Base-by-base conservation (phyloP, 805 yeast species). In the Ogataea henricii region DNA sequence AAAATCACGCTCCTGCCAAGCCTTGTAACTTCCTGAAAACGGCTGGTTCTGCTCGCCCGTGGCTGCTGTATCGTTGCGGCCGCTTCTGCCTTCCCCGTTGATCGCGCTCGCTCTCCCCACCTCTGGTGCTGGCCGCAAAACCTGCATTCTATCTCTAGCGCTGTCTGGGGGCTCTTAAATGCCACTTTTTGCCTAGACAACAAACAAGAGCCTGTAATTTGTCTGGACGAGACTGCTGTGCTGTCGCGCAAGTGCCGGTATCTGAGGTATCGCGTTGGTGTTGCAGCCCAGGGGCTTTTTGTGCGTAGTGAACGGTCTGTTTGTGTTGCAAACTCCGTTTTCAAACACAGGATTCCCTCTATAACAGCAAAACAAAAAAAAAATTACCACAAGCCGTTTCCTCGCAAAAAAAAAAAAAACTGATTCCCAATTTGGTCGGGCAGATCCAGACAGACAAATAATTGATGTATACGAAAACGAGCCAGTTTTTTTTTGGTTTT, bases 61-160 rank as follows among this genome's bases (percentile, higher is more conserved):
- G 8, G 14, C n/a, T 23, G 23, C 22, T 34, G 34, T 14, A 8
- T 27, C 30, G 6, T 13, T 27, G 30, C 20, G 4, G 6, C 10
- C 21, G 17, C 5, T 8, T 16, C n/a, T 20, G 16, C 21, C 22
- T 23, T 39, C 34, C 16, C 42, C 33, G 25, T 14, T 17, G 32
- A 39, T 18, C 12, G 12, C 25, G 27, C 34, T 16, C 33, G 42
- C 16, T 17, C 32, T 12, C 29, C 18, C 40, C 29, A 36, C 17
- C 38, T 35, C 25, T 22, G 26, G 5, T 12, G n/a, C 16, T 21
- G 40, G 16, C 23, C 42, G 42, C 42, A 39, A 25, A 17, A 39
- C 33, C 23, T 39, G 25, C 42, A 39, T 39, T 39, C 42, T 39
- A 39, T 39, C 32, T 38, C 32, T 39, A 27, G 42, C 42, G 42